Evolutionary conservation across 1,284 basidiomycete genomes (phyloP).

Genomic region (Ganoderma multipileum): DNA sequence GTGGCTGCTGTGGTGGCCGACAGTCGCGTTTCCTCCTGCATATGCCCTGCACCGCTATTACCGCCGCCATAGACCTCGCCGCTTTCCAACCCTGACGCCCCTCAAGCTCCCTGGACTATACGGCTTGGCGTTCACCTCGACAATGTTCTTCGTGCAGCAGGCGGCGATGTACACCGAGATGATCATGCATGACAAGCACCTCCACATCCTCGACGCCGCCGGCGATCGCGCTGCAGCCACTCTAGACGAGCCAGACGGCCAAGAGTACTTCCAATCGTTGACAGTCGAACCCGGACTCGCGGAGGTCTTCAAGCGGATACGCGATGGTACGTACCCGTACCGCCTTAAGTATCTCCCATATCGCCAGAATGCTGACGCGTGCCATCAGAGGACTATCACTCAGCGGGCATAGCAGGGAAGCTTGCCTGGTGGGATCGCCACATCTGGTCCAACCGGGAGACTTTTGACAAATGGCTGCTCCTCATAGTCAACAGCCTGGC

Average conservation of each 20-base stretch:
- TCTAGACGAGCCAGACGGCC: neutral
- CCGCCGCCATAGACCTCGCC: conserved; percentile 9
- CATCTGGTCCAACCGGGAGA: conserved; percentile 1
- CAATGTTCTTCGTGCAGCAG: neutral
- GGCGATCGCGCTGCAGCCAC: neutral
- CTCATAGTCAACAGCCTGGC: neutral
- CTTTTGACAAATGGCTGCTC: neutral
- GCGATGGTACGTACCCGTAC: neutral
- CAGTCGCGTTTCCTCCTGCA: neutral
- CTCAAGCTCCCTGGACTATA: conserved; percentile 8
- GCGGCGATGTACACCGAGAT: neutral
- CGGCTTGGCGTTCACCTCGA: neutral
- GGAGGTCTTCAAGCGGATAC: neutral
- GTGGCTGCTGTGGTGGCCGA: conserved; percentile 2
- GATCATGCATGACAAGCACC: neutral
- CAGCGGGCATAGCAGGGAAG: neutral
- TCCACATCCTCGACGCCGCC: neutral
- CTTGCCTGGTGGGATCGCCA: conserved; percentile 7
- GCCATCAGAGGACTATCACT: neutral
- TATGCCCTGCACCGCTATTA: conserved; percentile 12
- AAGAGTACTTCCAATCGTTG: neutral
- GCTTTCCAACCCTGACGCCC: neutral
- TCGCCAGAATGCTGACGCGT: neutral
- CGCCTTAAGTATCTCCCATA: neutral
- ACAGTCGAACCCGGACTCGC: neutral